Percentiles rank a stretch among this genome's conserved stretches.
Conservation (phyloP, 306 rosid genomes). For the Cicer judaicum region DNA sequence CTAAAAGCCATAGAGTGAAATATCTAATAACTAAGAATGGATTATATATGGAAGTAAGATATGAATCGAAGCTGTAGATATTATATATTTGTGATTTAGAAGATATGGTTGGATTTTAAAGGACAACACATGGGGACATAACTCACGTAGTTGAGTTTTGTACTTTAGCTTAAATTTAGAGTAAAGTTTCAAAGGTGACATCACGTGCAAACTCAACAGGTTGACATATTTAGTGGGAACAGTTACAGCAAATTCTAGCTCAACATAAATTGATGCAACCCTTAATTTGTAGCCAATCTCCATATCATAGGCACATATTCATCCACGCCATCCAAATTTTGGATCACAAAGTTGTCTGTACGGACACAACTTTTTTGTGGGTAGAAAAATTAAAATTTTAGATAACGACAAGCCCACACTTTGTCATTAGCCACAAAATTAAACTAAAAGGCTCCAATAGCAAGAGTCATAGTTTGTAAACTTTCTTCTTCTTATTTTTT, state of each 20-base stretch:
- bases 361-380: constrained; percentile 41
- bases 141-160: constrained; percentile 45
- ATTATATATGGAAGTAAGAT: background rate
- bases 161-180: constrained; percentile 49
- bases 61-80: background rate
- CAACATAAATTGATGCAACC: background rate
- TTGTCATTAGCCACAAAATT: background rate
- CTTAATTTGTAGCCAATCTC: background rate
- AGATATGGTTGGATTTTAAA: constrained; percentile 50
- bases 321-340: constrained; percentile 50
- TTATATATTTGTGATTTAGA: background rate
- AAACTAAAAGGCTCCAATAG: no score
- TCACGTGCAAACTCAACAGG: constrained; percentile 37
- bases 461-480: no score
- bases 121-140: constrained; percentile 49
- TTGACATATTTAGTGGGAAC: constrained; percentile 47
- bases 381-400: constrained; percentile 20
- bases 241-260: constrained; percentile 42
- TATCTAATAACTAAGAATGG: background rate
- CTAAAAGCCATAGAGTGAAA: background rate
- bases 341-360: constrained; percentile 52
- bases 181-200: constrained; percentile 41
- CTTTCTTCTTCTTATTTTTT: no score
- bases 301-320: constrained; percentile 32
- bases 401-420: constrained; percentile 40